phyloP scores from a whole-genome alignment of 495 filamentous ascomycete species.

The Hypoxylon trugodes region DNA sequence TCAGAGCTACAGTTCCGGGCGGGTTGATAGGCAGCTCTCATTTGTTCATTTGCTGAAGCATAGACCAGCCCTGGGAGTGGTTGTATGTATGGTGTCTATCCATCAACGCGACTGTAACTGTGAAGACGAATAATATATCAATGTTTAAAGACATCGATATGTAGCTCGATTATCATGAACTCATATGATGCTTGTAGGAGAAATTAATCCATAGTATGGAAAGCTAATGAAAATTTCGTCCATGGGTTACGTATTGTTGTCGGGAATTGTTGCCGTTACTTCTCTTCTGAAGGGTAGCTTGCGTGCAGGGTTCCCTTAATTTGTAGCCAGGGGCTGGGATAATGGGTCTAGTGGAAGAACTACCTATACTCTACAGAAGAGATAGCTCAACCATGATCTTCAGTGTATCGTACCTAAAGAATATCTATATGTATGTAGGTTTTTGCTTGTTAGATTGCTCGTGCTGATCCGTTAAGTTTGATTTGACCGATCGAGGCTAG shows the following conservation, averaged over 20 bases:
- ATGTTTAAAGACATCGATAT: constrained; percentile 14
- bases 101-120: constrained; percentile 17
- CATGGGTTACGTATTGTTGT: not conserved
- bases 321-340: too few relatives aligned
- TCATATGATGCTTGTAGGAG: not conserved
- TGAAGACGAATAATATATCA: constrained; percentile 21
- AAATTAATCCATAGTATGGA: too few relatives aligned
- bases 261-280: not conserved
- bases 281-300: not conserved
- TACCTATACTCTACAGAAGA: too few relatives aligned
- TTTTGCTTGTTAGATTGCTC: constrained; percentile 1
- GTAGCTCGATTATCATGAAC: constrained; percentile 5
- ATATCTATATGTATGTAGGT: not conserved
- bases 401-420: too few relatives aligned
- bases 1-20: constrained; percentile 11
- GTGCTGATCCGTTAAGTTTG: constrained; percentile 8
- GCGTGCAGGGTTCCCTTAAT: not conserved
- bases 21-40: not conserved
- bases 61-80: constrained; percentile 20
- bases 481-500: constrained; percentile 6
- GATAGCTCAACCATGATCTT: too few relatives aligned
- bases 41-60: constrained; percentile 20
- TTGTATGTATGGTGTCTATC: constrained; percentile 24
- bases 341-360: too few relatives aligned
- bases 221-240: not conserved